Base-by-base conservation (phyloP, 2,329 filamentous ascomycete species). In the Pseudogymnoascus sp. region DNA sequence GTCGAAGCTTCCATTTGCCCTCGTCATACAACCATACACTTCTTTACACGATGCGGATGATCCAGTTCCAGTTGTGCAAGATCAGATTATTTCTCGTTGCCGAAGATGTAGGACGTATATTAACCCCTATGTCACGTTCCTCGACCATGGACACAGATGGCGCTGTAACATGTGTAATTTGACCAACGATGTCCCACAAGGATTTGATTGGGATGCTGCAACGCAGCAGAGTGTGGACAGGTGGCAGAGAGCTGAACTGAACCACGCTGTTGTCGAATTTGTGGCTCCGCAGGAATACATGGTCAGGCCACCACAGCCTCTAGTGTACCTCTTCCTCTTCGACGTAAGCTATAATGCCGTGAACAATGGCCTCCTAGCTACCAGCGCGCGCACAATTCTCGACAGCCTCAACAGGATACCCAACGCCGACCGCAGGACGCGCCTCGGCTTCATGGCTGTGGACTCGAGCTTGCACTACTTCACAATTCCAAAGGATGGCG, bases 161-260 rank as follows among this genome's bases (percentile, higher is more conserved):
- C 89, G 93, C 72, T 99, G 95, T 80, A 99, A 99, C 78, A 97
- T 99, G 93, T 99, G 95, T 77, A 98, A 96, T 76, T 82, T 99
- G 68, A 97, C 93, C 70, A 99, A 99, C 75, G 95, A 99, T 71
- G 93, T 98, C 40, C 95, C 95, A n/a, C 95, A 99, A 77, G 93
- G 93, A 38, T 99, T 99, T 69, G 95, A 99, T 75, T 99, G 95
- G 95, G 95, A 99, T 77, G 88, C 91, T 35, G 89, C 91, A 50
- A 83, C 92, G 62, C 93, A 98, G 77, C 93, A 96, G 80, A 89
- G 87, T 61, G 88, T 96, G 60, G 93, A 99, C 75, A 83, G 95
- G 73, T 96, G 95, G 89, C 88, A 96, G 75, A 84, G 95, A 70
- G 84, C 91, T 40, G 95, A 99, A 75, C 82, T 99, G 65, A 99